Percentiles rank a stretch among this genome's conserved stretches.
Conservation (phyloP, 2,329 filamentous ascomycete species). For the Ambrosiella xylebori region DNA sequence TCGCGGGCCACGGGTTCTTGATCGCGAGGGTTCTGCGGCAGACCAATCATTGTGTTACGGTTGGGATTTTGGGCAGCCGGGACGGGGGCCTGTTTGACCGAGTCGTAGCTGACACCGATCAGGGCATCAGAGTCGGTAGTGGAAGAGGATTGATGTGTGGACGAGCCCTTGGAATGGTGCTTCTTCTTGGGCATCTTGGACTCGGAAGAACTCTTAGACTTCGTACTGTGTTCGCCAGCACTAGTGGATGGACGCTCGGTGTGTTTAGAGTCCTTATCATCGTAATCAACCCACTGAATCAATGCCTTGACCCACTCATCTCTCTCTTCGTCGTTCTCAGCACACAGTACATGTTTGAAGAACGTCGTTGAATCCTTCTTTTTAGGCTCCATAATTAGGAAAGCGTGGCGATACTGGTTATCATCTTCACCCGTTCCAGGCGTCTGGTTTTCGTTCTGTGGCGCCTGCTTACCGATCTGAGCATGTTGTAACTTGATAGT, state of each 20-base stretch:
- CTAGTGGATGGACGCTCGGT: conserved; percentile 17
- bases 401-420: conserved; percentile 91
- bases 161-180: conserved; percentile 1
- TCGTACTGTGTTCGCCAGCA: conserved; percentile 17
- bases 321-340: conserved; percentile 81
- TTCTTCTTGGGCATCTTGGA: conserved; percentile 16
- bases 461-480: conserved; percentile 82
- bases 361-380: conserved; percentile 80
- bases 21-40: conserved; percentile 18
- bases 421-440: conserved; percentile 50
- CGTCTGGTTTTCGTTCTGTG: conserved; percentile 32
- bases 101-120: conserved; percentile 42
- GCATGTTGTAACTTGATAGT: conserved; percentile 83
- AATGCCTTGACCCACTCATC: conserved; percentile 88
- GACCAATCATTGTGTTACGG: conserved; percentile 21
- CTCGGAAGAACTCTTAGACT: conserved; percentile 16
- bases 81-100: conserved; percentile 33
- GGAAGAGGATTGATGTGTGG: neutral
- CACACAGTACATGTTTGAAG: conserved; percentile 86
- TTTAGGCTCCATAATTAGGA: conserved; percentile 87
- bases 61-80: conserved; percentile 20
- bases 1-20: conserved; percentile 20
- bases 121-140: conserved; percentile 28
- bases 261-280: conserved; percentile 26
- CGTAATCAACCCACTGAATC: conserved; percentile 71